Evolutionary conservation across 768 basidiomycete genomes (phyloP), one percentile per base, ranked within the genome.

Genomic region (Mrakia frigida): DNA sequence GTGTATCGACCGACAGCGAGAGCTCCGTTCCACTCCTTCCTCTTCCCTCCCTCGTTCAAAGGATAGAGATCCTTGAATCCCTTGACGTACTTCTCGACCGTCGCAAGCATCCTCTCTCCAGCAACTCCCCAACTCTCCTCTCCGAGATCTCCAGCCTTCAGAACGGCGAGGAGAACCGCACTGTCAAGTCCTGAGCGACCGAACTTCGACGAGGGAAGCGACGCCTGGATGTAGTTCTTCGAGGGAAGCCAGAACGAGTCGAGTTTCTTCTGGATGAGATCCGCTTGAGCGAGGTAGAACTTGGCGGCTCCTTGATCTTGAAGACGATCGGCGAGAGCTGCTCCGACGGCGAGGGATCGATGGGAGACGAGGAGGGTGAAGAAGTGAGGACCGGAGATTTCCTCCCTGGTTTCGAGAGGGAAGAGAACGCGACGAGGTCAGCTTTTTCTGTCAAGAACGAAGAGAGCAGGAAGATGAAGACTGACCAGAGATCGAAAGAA

Each of bases 401-500:
- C 77, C 52, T 78, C 77, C 77, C 75, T 76, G 60, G 2, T 39
- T 37, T n/a, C 53, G 59, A 65, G 25, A 52, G 1, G 72, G 28
- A 65, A 74, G 56, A 1, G 52, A 41, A 35, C 16, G 23, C 61
- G 41, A 25, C 25, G 14, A 53, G 21, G 18, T 79, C 81, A 81
- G 81, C 78, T 75, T 81, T 81, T 74, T 82, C 83, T 31, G n/a
- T 35, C 5, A 41, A 25, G 63, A 9, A 65, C n/a, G 43, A 31
- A 56, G 14, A 73, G 31, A 2, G 31, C 2, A 28, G n/a, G 3
- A 41, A 39, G 25, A 9, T 46, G 21, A 39, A 21, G 37, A 37
- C 75, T 39, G 18, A 76, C 81, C 82, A 84, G 9, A 84, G 79
- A 77, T 84, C 84, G 61, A 84, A 84, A 0, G 82, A 81, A 1